phyloP scores from a whole-genome alignment of 2,329 filamentous ascomycete species.

The Gyromitra esculenta region DNA sequence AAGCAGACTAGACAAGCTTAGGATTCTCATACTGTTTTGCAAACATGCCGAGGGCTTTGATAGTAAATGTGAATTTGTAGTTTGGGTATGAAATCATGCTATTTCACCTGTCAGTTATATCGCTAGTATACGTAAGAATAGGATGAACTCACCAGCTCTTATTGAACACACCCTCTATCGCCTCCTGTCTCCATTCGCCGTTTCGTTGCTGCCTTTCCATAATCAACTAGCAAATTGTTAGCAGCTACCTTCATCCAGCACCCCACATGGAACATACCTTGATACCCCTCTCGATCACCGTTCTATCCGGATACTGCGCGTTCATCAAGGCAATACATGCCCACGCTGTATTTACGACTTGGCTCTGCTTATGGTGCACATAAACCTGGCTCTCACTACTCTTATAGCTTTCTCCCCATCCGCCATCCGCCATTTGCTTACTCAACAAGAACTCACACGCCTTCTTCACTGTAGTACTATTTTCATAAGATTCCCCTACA shows the following conservation, averaged over 20 bases:
- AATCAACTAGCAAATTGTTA: conserved; percentile 66
- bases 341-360: conserved; percentile 96
- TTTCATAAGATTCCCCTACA: conserved; percentile 82
- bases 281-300: conserved; percentile 77
- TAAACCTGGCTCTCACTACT: conserved; percentile 62
- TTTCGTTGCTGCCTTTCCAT: conserved; percentile 86
- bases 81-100: conserved; percentile 99
- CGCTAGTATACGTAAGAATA: neutral
- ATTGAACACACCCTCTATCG: conserved; percentile 98
- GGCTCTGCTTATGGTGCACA: conserved; percentile 60
- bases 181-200: conserved; percentile 94
- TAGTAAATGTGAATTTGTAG: conserved; percentile 96
- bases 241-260: neutral
- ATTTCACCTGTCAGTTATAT: conserved; percentile 18
- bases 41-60: conserved; percentile 94
- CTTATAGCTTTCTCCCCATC: conserved; percentile 95
- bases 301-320: conserved; percentile 79
- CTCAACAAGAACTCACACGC: conserved; percentile 87
- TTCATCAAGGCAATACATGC: conserved; percentile 83
- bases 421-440: conserved; percentile 86
- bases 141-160: conserved; percentile 79
- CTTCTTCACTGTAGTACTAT: conserved; percentile 73
- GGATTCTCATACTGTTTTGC: conserved; percentile 73
- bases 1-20: conserved; percentile 5
- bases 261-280: conserved; percentile 58